These are phyloP conservation scores for Epichloe sibirici DNA, from an alignment of 2,329 filamentous ascomycete genomes.

Conservation along the genomic window DNA sequence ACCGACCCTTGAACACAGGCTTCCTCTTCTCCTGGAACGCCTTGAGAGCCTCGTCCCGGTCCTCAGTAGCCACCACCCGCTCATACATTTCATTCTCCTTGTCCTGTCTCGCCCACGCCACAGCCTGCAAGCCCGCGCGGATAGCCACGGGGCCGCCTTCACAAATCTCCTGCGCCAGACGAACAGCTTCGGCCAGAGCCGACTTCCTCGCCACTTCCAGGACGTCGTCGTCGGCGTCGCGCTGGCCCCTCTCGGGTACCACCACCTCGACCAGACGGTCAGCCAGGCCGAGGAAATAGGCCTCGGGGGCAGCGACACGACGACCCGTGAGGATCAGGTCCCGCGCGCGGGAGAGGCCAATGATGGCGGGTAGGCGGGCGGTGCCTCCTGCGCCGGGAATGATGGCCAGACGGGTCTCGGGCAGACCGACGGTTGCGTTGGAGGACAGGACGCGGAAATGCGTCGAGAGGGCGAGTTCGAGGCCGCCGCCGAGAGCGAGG, in stretches of 20 bases:
- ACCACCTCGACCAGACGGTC: slow-evolving; percentile 79
- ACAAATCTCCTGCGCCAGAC: slow-evolving; percentile 73
- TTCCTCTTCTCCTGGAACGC: slow-evolving; percentile 63
- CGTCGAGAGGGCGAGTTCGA: slow-evolving; percentile 84
- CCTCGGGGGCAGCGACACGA: slow-evolving; percentile 70
- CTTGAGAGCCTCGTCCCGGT: slow-evolving; percentile 74
- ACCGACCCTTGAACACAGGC: slow-evolving; percentile 44
- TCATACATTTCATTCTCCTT: slow-evolving; percentile 84
- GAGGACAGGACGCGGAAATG: slow-evolving; percentile 80
- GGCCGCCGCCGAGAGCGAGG: slow-evolving; percentile 78
- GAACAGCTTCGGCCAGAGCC: slow-evolving; percentile 64
- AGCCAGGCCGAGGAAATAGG: slow-evolving; percentile 82
- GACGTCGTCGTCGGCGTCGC: slow-evolving; percentile 24
- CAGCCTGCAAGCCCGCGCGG: slow-evolving; percentile 65
- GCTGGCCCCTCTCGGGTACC: slow-evolving; percentile 38
- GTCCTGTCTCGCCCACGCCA: slow-evolving; percentile 58
- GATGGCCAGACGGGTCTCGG: slow-evolving; percentile 87
- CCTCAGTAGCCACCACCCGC: slow-evolving; percentile 69
- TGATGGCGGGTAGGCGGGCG: slow-evolving; percentile 68
- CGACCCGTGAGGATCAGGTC: slow-evolving; percentile 86
- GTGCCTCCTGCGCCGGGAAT: slow-evolving; percentile 92
- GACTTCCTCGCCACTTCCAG: slow-evolving; percentile 49
- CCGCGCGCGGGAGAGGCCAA: slow-evolving; percentile 70
- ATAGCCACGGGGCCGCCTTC: slow-evolving; percentile 80
- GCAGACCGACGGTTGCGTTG: slow-evolving; percentile 66